A percentile compares a stretch with the other conserved stretches of the same genome.
Evolutionary conservation across 441 rosid species (phyloP).

Genomic region (Gossypium davidsonii): DNA sequence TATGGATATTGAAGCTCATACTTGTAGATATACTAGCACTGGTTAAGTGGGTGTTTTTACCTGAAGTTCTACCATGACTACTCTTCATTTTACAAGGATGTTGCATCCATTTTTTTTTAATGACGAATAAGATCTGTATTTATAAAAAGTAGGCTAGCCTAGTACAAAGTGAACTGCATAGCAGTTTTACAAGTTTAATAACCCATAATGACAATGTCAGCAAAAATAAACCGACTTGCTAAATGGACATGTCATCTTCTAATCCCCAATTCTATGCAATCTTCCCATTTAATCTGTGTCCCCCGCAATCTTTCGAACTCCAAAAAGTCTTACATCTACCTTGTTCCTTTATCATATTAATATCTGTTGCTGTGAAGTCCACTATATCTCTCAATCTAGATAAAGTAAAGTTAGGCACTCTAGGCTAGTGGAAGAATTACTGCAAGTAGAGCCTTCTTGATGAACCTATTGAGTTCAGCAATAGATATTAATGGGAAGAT

Average conservation of each 20-base stretch:
- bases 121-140: not conserved
- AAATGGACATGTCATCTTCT: not conserved
- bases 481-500: not conserved
- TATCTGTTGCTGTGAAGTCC: not conserved
- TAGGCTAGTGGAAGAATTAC: not conserved
- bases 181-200: not conserved
- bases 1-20: not conserved
- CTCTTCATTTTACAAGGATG: not conserved
- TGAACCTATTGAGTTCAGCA: not conserved
- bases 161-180: not conserved
- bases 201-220: not conserved
- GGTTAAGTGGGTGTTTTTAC: not conserved
- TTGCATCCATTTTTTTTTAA: not conserved
- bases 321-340: not conserved
- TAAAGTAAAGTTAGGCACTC: not conserved
- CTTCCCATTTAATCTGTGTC: not conserved
- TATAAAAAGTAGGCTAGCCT: not conserved
- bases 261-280: not conserved
- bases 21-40: not conserved
- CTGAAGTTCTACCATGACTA: not conserved
- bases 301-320: not conserved
- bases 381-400: not conserved
- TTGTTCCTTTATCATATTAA: not conserved
- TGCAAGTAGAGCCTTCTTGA: not conserved
- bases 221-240: constrained; percentile 1